phyloP scores from a whole-genome alignment of 371 early-diverging fungal genomes.

The Mortierella sp. region DNA sequence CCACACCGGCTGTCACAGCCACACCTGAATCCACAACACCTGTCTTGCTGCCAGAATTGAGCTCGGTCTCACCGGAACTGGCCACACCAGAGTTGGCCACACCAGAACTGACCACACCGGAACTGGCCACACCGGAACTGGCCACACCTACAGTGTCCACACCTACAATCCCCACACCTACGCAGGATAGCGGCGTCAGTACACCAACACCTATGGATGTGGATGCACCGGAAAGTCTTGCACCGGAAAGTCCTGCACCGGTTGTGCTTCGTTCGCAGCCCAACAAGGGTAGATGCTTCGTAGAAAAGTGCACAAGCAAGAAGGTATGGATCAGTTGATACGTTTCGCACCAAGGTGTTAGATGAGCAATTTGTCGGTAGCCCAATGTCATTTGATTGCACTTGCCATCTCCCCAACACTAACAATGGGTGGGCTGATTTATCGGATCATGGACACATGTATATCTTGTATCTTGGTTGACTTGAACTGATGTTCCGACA shows the following conservation, averaged over 20 bases:
- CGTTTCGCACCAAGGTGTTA: not conserved
- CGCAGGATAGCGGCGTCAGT: slow-evolving; percentile 26
- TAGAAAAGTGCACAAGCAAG: slow-evolving; percentile 75
- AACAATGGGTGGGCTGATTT: slow-evolving; percentile 2
- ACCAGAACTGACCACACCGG: too few species aligned
- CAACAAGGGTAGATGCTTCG: slow-evolving; percentile 81
- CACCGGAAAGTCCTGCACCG: slow-evolving; percentile 26
- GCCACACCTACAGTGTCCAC: slow-evolving; percentile 21
- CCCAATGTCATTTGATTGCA: slow-evolving; percentile 1
- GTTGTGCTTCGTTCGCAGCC: slow-evolving; percentile 64
- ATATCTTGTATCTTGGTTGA: not conserved
- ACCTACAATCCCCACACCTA: slow-evolving; percentile 23
- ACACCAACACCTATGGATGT: slow-evolving; percentile 43
- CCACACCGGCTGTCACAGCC: slow-evolving; percentile 4
- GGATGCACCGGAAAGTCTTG: slow-evolving; percentile 20
- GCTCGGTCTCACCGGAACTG: too few species aligned
- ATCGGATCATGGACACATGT: slow-evolving; percentile 9
- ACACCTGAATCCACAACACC: slow-evolving; percentile 5
- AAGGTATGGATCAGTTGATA: slow-evolving; percentile 57
- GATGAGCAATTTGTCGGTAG: slow-evolving; percentile 19
- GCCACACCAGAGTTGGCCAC: too few species aligned
- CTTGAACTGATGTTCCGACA: not conserved
- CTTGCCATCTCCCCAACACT: slow-evolving; percentile 1
- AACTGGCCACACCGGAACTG: slow-evolving; percentile 16
- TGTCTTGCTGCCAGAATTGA: not conserved